Conservation (phyloP, 306 rosid species). For the Cucurbita moschata region DNA sequence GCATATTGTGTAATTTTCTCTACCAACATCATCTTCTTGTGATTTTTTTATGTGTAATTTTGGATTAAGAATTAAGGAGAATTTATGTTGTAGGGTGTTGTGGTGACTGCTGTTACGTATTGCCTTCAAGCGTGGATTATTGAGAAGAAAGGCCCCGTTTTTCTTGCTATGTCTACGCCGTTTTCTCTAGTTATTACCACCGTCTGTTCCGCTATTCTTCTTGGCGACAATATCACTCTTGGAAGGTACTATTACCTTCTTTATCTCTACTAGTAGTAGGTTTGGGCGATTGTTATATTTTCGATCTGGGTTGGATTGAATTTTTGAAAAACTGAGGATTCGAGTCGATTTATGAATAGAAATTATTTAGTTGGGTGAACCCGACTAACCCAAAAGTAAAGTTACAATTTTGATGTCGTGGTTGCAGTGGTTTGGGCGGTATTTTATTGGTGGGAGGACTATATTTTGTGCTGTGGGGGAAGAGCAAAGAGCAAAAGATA, state of each 20-base stretch:
- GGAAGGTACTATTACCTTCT: constrained; percentile 43
- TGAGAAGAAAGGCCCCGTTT: constrained; percentile 79
- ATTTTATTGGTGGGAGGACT: not conserved
- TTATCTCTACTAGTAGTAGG: too few species aligned
- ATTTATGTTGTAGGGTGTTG: constrained; percentile 33
- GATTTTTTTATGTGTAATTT: too few species aligned
- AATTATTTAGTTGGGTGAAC: too few species aligned
- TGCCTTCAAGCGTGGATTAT: constrained; percentile 73
- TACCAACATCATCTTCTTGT: too few species aligned
- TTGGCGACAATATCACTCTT: constrained; percentile 42
- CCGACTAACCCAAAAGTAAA: too few species aligned
- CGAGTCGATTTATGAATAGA: too few species aligned
- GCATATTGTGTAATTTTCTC: constrained; percentile 43
- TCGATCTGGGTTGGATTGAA: too few species aligned
- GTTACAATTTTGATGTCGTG: not conserved
- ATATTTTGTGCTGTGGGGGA: constrained; percentile 4
- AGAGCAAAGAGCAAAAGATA: constrained; percentile 5
- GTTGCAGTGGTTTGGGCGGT: not conserved
- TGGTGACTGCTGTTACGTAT: constrained; percentile 68
- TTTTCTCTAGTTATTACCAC: constrained; percentile 47
- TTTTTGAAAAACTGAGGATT: too few species aligned
- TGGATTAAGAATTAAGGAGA: not conserved
- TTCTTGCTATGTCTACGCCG: constrained; percentile 73
- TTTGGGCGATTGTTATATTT: too few species aligned
- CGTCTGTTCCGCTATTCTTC: constrained; percentile 34